These are phyloP conservation scores for Chlorella sp. DNA, from an alignment of 139 green algal genomes.

Conservation along the genomic window DNA sequence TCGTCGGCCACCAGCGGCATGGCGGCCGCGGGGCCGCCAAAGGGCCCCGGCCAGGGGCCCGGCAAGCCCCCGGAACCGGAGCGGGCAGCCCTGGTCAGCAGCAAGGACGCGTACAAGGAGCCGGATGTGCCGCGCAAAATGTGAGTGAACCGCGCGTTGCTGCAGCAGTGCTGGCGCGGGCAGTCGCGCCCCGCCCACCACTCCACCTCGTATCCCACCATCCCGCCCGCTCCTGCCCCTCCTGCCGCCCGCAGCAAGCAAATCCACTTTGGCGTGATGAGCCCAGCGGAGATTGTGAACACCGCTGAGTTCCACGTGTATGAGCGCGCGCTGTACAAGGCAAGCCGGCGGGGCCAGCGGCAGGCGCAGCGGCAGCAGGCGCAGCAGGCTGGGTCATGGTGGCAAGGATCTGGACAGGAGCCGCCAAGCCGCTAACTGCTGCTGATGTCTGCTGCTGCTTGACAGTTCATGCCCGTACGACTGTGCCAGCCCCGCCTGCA, in stretches of 20 bases:
- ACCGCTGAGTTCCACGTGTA: constrained; percentile 88
- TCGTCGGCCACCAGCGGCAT: no score
- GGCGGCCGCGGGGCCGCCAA: background rate
- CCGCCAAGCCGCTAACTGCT: no score
- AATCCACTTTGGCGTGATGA: constrained; percentile 91
- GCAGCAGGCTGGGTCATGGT: no score
- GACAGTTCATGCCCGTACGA: no score
- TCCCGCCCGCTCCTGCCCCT: no score
- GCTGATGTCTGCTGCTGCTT: no score
- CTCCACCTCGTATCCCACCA: no score
- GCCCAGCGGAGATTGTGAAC: constrained; percentile 85
- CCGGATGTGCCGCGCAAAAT: constrained; percentile 81
- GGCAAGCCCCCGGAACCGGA: background rate
- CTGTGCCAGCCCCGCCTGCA: no score
- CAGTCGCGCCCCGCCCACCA: no score
- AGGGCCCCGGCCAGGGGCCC: background rate
- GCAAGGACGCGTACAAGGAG: constrained; percentile 77
- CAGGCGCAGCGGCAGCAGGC: no score
- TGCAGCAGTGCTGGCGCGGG: no score
- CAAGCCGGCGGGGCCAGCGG: constrained; percentile 20
- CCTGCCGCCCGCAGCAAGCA: constrained; percentile 87
- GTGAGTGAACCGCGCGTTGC: constrained; percentile 57
- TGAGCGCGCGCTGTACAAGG: constrained; percentile 91
- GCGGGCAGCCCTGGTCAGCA: constrained; percentile 56
- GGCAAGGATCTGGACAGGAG: no score